Base-by-base conservation (phyloP, 371 early-diverging fungal species). In the Rhizopus arrhizus region DNA sequence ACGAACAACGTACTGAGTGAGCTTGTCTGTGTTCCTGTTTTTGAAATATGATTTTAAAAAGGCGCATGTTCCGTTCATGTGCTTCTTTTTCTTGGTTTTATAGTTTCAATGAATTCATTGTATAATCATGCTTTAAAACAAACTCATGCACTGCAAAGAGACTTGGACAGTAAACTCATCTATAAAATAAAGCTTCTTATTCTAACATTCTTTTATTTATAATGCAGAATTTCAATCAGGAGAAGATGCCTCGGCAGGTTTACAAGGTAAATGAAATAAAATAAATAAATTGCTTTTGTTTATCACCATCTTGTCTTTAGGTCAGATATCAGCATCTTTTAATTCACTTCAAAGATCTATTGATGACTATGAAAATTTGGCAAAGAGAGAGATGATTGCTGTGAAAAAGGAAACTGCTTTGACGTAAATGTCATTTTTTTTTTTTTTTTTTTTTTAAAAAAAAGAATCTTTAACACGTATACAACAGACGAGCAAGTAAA, bases 341-440 rank as follows among this genome's bases (percentile, higher is more conserved):
- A 82, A 76, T 50, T 74, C 87, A 5, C 75, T 91, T 56, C 81
- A 89, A 65, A 81, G 89, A 16, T 82, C 86, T 2, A 85, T 87
- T 50, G 86, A 87, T 61, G 91, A 92, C 52, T 84, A 91, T 68
- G 88, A 88, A 16, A 77, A 80, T 53, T 72, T 89, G 57, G 88
- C 90, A 32, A 86, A 85, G 68, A 78, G 89, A 62, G 93, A 92
- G 65, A 75, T 90, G 64, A 86, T 90, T 32, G 73, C 87, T 6
- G 83, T 73, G 29, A 91, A 91, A 60, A 88, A 89, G 62, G 91
- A 92, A 65, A 89, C 83, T 28, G 90, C 90, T 1, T 62, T 86
- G 22, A 77, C 78, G 91, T 92, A 83, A 66, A 29, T 77, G n/a
- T 8, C 6, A 50, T 31, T 16, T 35, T 36, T 34, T 16, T 33